Conservation (phyloP, 768 basidiomycete genomes). For the Filobasidium wieringae region DNA sequence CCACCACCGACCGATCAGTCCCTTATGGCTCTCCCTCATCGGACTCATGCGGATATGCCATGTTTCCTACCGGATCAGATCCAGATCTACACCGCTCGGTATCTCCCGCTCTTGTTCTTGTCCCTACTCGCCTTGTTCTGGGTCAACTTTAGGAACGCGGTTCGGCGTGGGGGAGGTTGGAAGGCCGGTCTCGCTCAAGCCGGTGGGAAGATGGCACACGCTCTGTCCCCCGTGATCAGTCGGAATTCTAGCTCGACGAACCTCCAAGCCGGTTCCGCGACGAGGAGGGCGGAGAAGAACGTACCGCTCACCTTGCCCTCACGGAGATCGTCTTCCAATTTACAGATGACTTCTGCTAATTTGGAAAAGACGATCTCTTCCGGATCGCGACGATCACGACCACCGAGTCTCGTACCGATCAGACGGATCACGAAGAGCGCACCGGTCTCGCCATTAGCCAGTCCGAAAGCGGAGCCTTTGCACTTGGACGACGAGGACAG, state of each 20-base stretch:
- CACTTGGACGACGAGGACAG: not conserved
- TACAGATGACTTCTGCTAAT: conserved; percentile 3
- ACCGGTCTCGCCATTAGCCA: conserved; percentile 10
- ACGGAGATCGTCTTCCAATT: not conserved
- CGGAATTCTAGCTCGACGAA: not conserved
- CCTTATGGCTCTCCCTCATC: conserved; percentile 19
- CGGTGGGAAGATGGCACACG: not conserved
- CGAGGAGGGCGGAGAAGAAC: not conserved
- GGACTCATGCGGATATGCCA: conserved; percentile 50
- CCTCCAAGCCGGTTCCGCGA: not conserved
- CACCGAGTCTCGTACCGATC: conserved; percentile 2
- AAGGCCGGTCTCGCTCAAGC: conserved; percentile 2
- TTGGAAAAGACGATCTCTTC: not conserved
- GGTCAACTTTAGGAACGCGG: conserved; percentile 4
- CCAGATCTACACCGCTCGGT: conserved; percentile 57
- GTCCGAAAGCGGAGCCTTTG: not conserved
- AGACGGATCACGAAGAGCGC: conserved; percentile 12
- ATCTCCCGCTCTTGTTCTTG: conserved; percentile 56
- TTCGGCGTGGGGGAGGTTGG: conserved; percentile 5
- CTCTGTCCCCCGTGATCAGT: not conserved
- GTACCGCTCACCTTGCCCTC: conserved; percentile 3
- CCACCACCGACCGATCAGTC: conserved; percentile 40
- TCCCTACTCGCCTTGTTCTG: conserved; percentile 44
- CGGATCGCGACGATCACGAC: conserved; percentile 1
- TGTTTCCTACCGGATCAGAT: conserved; percentile 80